These are phyloP conservation scores for Stephanocyclus meneghinianus DNA, from an alignment of 352 stramenopile genomes.

Conservation along the genomic window DNA sequence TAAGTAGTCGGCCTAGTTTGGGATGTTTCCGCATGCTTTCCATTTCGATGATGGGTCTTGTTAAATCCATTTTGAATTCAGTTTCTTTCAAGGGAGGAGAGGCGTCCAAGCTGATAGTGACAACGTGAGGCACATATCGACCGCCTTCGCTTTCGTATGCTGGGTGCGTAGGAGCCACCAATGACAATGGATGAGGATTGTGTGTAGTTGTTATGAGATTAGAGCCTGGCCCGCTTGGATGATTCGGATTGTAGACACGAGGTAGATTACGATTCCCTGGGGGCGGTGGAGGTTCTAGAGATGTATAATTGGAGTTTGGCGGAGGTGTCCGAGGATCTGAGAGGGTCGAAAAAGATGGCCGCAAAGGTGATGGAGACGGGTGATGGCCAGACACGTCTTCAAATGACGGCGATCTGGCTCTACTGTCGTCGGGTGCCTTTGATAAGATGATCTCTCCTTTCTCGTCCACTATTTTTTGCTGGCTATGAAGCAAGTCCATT, in stretches of 20 bases:
- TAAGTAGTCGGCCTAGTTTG: constrained; percentile 70
- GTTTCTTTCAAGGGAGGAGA: constrained; percentile 28
- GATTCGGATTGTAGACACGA: constrained; percentile 17
- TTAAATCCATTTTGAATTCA: constrained; percentile 21
- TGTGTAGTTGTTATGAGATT: constrained; percentile 22
- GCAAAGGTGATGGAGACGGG: constrained; percentile 22
- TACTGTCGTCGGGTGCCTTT: constrained; percentile 1
- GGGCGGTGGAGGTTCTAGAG: constrained; percentile 43
- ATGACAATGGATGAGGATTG: constrained; percentile 55
- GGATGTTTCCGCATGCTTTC: constrained; percentile 56
- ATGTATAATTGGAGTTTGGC: constrained; percentile 24
- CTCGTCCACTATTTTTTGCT: constrained; percentile 46
- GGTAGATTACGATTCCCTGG: constrained; percentile 50
- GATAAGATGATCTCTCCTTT: constrained; percentile 25
- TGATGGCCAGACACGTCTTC: background rate
- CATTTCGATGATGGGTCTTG: constrained; percentile 18
- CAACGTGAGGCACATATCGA: constrained; percentile 77
- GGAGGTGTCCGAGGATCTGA: constrained; percentile 48
- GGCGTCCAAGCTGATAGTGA: constrained; percentile 73
- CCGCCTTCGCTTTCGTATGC: constrained; percentile 47
- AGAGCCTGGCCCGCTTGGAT: constrained; percentile 11
- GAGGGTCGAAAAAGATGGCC: background rate
- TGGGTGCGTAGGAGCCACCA: constrained; percentile 44
- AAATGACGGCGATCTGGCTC: constrained; percentile 16
- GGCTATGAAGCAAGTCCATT: constrained; percentile 67